Percentiles rank a stretch among this genome's conserved stretches.
Conservation (phyloP, 2,329 filamentous ascomycete genomes). For the Xylaria sp. region DNA sequence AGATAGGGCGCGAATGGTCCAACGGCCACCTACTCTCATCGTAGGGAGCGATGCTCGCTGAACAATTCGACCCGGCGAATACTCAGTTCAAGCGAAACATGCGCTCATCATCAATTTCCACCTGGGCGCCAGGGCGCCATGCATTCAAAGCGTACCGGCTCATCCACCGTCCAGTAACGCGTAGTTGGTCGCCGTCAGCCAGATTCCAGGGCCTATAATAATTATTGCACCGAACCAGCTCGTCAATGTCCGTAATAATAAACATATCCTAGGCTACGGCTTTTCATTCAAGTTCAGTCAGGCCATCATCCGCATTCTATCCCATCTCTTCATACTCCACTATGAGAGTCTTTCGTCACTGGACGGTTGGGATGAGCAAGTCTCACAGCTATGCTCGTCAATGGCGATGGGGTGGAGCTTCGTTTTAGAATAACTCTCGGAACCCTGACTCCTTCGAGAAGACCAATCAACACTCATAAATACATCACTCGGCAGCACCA, state of each 20-base stretch:
- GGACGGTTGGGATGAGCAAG: conserved; percentile 19
- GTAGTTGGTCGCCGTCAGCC: conserved; percentile 9
- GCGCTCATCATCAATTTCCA: conserved; percentile 1
- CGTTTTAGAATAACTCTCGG: conserved; percentile 23
- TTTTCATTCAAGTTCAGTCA: conserved; percentile 11
- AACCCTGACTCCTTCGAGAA: conserved; percentile 4
- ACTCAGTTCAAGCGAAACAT: conserved; percentile 18
- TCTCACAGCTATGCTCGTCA: conserved; percentile 3
- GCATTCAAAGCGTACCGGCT: conserved; percentile 15
- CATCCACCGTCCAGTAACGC: conserved; percentile 7
- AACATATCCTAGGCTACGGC: conserved; percentile 2
- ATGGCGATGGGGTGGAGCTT: conserved; percentile 4
- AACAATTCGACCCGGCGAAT: conserved; percentile 12
- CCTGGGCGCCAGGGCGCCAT: conserved; percentile 2
- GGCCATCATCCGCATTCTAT: background rate
- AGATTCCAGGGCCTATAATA: background rate
- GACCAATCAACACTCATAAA: conserved; percentile 12
- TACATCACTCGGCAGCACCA: conserved; percentile 2
- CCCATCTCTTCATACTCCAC: conserved; percentile 2
- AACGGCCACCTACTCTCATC: conserved; percentile 17
- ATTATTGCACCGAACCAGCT: background rate
- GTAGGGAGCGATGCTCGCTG: conserved; percentile 17
- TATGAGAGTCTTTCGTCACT: conserved; percentile 17
- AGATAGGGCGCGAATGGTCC: background rate
- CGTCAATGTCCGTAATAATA: conserved; percentile 21